phyloP scores from a whole-genome alignment of 805 yeast genomes.

The Hemisphaericaspora nanyangensis region DNA sequence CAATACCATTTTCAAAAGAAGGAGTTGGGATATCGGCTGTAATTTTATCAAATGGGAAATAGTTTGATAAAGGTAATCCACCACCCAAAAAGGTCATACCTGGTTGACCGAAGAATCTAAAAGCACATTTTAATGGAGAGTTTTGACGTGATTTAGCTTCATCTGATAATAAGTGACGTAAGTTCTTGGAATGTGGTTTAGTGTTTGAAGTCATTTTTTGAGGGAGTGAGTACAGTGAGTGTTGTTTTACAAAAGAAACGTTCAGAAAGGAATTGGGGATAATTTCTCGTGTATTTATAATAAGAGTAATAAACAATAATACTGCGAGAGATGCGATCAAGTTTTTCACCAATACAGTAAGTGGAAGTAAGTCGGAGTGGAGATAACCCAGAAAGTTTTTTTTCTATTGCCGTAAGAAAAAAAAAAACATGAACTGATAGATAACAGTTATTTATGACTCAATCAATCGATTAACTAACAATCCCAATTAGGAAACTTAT shows the following conservation, averaged over 20 bases:
- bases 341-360: too few species aligned
- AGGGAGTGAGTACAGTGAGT: neutral
- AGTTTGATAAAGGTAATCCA: slow-evolving; percentile 86
- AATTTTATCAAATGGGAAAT: slow-evolving; percentile 86
- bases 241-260: too few species aligned
- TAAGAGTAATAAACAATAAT: too few species aligned
- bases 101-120: slow-evolving; percentile 71
- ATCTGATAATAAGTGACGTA: slow-evolving; percentile 67
- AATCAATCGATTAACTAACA: too few species aligned
- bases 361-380: too few species aligned
- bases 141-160: slow-evolving; percentile 75
- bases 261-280: slow-evolving; percentile 12
- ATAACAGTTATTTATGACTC: too few species aligned
- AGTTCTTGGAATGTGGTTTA: slow-evolving; percentile 54
- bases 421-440: too few species aligned
- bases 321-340: too few species aligned
- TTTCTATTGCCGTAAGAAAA: too few species aligned
- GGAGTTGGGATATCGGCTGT: slow-evolving; percentile 70
- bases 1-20: slow-evolving; percentile 77
- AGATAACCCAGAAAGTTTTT: too few species aligned
- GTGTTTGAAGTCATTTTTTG: slow-evolving; percentile 6
- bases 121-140: slow-evolving; percentile 81
- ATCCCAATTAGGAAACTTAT: too few species aligned
- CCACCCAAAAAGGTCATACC: slow-evolving; percentile 88
- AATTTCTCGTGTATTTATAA: too few species aligned